Evolutionary conservation across 2,329 filamentous ascomycete genomes (phyloP), one percentile per base, ranked within the genome.

Genomic region (Helotiales sp.): DNA sequence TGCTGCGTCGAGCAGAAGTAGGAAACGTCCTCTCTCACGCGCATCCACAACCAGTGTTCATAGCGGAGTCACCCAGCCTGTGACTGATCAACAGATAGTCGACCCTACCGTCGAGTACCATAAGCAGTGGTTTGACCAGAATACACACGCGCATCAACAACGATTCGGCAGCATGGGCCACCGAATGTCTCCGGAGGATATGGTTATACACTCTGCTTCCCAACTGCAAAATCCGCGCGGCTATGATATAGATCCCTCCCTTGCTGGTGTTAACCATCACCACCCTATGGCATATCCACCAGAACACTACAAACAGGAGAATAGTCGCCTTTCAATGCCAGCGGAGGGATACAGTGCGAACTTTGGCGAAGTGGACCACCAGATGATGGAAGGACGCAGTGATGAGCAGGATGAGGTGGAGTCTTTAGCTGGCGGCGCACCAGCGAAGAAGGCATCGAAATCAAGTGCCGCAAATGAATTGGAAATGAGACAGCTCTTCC

Each of bases 401-500:
- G 87, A 89, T 54, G 85, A 86, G 30, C 83, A 84, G 52, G 85
- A 88, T 11, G 87, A 89, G 13, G 83, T 78, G 20, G 85, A 89
- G 64, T 84, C 85, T 3, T 75, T 86, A 66, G 78, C 79, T 1
- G 82, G 82, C 1, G 82, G 82, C 11, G 79, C 79, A 28, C 82
- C 84, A 45, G 80, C 84, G 37, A 90, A 87, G 77, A 83, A 86
- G 30, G 79, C 81, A n/a, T 84, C 86, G 30, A 85, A 89, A 58
- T 89, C 90, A 17, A 93, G 88, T 70, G 91, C 91, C 2, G 93
- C 92, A 71, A 94, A 94, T 73, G 92, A 94, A 78, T 84, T 91
- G 66, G 92, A 95, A 78, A 89, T 95, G 85, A 86, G 91, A 50
- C 89, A 92, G 75, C 83, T 95, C 59, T 91, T 93, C 70, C 81